These are phyloP conservation scores for Solanum paucissectum DNA, from an alignment of 257 asterid species.

Conservation along the genomic window DNA sequence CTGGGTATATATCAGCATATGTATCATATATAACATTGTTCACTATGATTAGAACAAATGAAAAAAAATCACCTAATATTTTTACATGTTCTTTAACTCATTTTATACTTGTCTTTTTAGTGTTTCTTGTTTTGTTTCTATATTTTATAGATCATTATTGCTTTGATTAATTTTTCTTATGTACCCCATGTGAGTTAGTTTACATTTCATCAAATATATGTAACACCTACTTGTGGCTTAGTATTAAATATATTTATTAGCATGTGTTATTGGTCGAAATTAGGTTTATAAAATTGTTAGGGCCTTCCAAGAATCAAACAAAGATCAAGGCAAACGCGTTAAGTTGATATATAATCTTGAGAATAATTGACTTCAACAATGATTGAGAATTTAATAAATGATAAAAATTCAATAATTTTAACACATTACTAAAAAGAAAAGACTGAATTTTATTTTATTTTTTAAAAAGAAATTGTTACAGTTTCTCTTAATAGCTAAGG, in stretches of 20 bases:
- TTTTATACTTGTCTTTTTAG: neutral
- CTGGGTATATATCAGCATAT: accelerated
- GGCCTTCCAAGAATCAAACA: neutral
- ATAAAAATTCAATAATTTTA: neutral
- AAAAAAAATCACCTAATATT: neutral
- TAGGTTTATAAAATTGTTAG: neutral
- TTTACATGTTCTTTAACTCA: neutral
- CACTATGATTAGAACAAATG: accelerated
- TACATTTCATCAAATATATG: neutral
- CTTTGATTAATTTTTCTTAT: neutral
- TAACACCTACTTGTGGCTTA: neutral
- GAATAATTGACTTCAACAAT: neutral
- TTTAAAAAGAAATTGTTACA: neutral
- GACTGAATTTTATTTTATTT: neutral
- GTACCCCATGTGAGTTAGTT: neutral
- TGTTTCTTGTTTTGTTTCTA: neutral
- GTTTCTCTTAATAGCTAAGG: neutral
- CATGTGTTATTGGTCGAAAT: neutral
- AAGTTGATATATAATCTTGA: neutral
- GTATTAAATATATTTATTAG: neutral
- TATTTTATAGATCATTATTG: neutral
- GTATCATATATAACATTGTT: neutral
- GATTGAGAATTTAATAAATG: neutral
- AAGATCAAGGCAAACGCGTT: neutral
- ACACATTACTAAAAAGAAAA: neutral